A percentile compares a stretch with the other conserved stretches of the same genome.
These are phyloP conservation scores for Phytopythium litorale DNA, from an alignment of 352 stramenopile species.

Conservation along the genomic window DNA sequence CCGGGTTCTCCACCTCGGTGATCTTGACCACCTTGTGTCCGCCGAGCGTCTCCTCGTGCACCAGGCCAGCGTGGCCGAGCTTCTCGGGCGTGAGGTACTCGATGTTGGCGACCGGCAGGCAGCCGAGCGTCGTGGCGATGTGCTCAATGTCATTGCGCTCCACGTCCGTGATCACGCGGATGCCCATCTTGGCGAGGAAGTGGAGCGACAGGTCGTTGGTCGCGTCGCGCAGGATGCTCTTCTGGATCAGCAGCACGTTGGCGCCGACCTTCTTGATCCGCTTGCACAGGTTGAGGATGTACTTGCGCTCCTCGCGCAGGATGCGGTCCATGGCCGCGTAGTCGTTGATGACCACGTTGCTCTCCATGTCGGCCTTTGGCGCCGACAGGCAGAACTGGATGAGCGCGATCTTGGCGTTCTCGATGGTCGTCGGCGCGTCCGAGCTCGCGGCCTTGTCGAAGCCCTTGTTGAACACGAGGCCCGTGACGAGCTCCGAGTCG, in stretches of 20 bases:
- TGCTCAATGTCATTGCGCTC: constrained; percentile 99
- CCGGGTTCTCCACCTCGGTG: constrained; percentile 94
- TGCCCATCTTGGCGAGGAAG: constrained; percentile 99
- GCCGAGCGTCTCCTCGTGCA: constrained; percentile 95
- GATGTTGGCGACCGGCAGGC: constrained; percentile 96
- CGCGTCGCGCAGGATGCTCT: constrained; percentile 98
- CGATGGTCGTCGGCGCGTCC: constrained; percentile 70
- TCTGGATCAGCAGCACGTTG: constrained; percentile 99
- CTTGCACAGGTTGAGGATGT: constrained; percentile 96
- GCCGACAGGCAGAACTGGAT: constrained; percentile 99
- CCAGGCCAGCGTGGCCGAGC: constrained; percentile 92
- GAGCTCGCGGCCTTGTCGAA: constrained; percentile 78
- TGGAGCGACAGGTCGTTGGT: constrained; percentile 99
- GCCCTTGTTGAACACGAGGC: constrained; percentile 97
- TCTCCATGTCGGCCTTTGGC: constrained; percentile 99
- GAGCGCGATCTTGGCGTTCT: constrained; percentile 99
- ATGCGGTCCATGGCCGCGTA: constrained; percentile 99
- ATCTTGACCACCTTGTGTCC: constrained; percentile 99
- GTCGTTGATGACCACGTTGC: constrained; percentile 99
- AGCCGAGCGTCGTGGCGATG: constrained; percentile 96
- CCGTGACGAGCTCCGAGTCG: constrained; percentile 97
- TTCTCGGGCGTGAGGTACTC: constrained; percentile 98
- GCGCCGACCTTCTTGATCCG: constrained; percentile 98
- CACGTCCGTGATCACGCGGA: constrained; percentile 99
- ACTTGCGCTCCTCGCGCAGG: constrained; percentile 98